Percentiles rank a stretch among this genome's conserved stretches.
Evolutionary conservation across 345 rosid genomes (phyloP).

Genomic region (Cardamine occulta): DNA sequence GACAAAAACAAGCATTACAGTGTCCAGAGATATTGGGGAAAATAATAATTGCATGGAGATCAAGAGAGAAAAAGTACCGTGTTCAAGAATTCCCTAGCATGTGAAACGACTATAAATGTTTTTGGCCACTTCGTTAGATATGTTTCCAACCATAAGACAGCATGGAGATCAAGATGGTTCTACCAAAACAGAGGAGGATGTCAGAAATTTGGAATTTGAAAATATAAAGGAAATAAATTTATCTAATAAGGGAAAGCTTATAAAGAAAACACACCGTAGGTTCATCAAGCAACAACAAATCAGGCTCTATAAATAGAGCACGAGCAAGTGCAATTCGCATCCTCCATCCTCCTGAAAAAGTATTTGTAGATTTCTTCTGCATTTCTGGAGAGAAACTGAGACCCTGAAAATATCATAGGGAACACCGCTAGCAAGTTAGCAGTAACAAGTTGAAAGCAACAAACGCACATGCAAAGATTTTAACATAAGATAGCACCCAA

Average conservation of each 20-base stretch:
- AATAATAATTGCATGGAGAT: conserved; percentile 19
- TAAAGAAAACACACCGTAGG: conserved; percentile 69
- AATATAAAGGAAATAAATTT: conserved; percentile 8
- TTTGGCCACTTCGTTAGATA: conserved; percentile 98
- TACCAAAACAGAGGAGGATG: conserved; percentile 47
- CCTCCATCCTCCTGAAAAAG: conserved; percentile 99
- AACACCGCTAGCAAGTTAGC: conserved; percentile 13
- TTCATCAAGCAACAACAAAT: conserved; percentile 94
- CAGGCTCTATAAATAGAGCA: conserved; percentile 93
- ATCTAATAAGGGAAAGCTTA: conserved; percentile 1
- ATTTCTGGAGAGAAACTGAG: conserved; percentile 95
- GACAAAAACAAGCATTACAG: conserved; percentile 30
- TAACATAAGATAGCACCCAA: conserved; percentile 24
- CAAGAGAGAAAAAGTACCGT: conserved; percentile 53
- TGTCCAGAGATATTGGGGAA: conserved; percentile 30
- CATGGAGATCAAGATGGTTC: conserved; percentile 99
- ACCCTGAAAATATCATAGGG: conserved; percentile 64
- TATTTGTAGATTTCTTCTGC: conserved; percentile 80
- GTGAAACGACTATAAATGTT: conserved; percentile 95
- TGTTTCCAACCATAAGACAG: conserved; percentile 94
- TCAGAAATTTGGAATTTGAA: conserved; percentile 15
- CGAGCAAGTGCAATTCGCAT: conserved; percentile 99
- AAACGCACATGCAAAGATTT: conserved; percentile 13
- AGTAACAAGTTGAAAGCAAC: conserved; percentile 23
- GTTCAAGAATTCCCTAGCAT: conserved; percentile 98